Evolutionary conservation across 257 asterid species (phyloP), one percentile per base, ranked within the genome.

Genomic region (Echium plantagineum): DNA sequence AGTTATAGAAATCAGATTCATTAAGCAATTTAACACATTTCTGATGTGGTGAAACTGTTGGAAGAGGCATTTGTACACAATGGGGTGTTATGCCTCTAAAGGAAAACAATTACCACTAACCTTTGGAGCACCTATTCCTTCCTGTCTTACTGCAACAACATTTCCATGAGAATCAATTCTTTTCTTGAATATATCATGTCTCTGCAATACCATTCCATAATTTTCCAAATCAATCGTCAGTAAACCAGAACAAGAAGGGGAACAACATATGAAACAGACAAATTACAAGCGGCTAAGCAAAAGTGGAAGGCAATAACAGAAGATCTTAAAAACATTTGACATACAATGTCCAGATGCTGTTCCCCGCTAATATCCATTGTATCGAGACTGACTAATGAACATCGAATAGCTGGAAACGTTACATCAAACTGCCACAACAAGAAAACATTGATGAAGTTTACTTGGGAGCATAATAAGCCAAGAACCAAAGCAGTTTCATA

Each of bases 311-410:
- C 46, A 7, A 35, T 7, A 35, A 7, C 3, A 35, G 12, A 13
- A 35, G 7, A 7, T 35, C 12, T 35, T 52, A 48, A 59, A 21
- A 55, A 59, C 53, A 67, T 67, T 69, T 59, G 66, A 66, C 94
- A 66, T 83, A 93, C 98, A 69, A 93, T 89, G 81, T 93, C 80
- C 49, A 81, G 73, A 77, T 93, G 98, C 68, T 83, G 90, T 81
- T 89, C 98, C 74, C 97, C 98, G 38, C 97, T 93, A 74, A 93
- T 86, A 83, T 93, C 98, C 89, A 85, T 83, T 79, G 98, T 88
- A 77, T 93, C 98, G 59, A 93, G 74, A 76, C 97, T 93, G 70
- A 93, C 83, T 77, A 93, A 63, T 18, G 98, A 67, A 72, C 98
- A 93, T 62, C 90, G 97, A 67, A 84, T 57, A 48, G 79, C 72